These are phyloP conservation scores for Fusarium sublunatum DNA, from an alignment of 2,329 filamentous ascomycete species.

Conservation along the genomic window DNA sequence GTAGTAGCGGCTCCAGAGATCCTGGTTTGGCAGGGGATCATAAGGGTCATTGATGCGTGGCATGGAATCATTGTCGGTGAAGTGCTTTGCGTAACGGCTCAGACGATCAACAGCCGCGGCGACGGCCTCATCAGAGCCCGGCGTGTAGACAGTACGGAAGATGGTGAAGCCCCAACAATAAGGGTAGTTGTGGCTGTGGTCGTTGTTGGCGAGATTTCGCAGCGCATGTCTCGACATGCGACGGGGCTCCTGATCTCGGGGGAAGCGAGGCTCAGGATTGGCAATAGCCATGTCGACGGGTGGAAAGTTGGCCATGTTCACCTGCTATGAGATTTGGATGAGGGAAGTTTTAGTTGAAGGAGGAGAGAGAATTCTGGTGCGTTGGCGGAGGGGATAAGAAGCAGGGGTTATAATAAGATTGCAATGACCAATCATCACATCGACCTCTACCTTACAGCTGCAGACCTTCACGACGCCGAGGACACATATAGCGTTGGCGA, in stretches of 20 bases:
- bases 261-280: slow-evolving; percentile 26
- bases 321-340: background rate
- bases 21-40: slow-evolving; percentile 30
- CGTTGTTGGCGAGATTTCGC: slow-evolving; percentile 26
- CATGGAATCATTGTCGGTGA: slow-evolving; percentile 15
- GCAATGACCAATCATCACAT: too few relatives aligned
- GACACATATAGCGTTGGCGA: too few relatives aligned
- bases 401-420: too few relatives aligned
- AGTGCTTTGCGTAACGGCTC: slow-evolving; percentile 27
- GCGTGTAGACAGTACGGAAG: slow-evolving; percentile 39
- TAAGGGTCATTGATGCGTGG: slow-evolving; percentile 15
- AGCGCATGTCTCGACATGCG: slow-evolving; percentile 17
- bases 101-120: slow-evolving; percentile 31
- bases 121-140: slow-evolving; percentile 31
- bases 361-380: background rate
- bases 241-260: slow-evolving; percentile 18
- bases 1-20: slow-evolving; percentile 36
- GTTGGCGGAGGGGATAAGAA: too few relatives aligned
- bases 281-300: slow-evolving; percentile 33
- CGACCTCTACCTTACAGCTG: too few relatives aligned
- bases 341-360: background rate
- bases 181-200: slow-evolving; percentile 37
- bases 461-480: too few relatives aligned
- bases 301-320: slow-evolving; percentile 18
- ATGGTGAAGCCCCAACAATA: slow-evolving; percentile 43